Evolutionary conservation across 805 yeast genomes (phyloP).

Genomic region (Allodekkera sacchari): DNA sequence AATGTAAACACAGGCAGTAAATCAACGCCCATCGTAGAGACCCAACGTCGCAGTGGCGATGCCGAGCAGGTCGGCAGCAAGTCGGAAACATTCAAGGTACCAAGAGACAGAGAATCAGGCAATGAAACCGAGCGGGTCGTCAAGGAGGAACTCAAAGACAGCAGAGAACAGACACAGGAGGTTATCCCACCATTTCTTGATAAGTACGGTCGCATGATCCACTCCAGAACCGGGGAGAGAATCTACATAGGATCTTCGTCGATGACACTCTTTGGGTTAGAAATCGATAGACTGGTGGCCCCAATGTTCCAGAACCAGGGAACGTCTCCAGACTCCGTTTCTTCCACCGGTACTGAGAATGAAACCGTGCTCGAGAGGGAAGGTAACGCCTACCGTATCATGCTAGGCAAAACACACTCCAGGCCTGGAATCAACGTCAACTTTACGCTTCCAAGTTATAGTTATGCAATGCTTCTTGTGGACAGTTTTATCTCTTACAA

Average conservation of each 20-base stretch:
- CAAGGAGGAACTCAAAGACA: not conserved
- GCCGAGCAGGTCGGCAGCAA: conserved; percentile 39
- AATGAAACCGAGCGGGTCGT: not conserved
- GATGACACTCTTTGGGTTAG: conserved; percentile 74
- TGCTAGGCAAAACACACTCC: conserved; percentile 58
- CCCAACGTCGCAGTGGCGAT: conserved; percentile 55
- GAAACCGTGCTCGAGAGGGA: conserved; percentile 64
- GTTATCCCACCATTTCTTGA: conserved; percentile 66
- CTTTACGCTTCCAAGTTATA: conserved; percentile 66
- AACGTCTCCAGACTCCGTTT: conserved; percentile 10
- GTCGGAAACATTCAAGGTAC: conserved; percentile 11
- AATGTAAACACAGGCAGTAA: not conserved
- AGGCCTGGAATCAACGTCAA: conserved; percentile 63
- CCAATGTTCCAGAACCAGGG: conserved; percentile 10
- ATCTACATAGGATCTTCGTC: conserved; percentile 76
- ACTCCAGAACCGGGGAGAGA: conserved; percentile 67
- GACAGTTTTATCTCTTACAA: conserved; percentile 73
- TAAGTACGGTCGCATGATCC: conserved; percentile 61
- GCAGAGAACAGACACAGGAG: conserved; percentile 24
- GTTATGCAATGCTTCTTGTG: conserved; percentile 65
- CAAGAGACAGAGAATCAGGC: not conserved
- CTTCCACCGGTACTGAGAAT: conserved; percentile 4
- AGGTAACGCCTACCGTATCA: conserved; percentile 68
- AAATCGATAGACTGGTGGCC: conserved; percentile 46
- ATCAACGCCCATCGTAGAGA: too few relatives aligned